These are phyloP conservation scores for Phlebiopsis flavidoalba DNA, from an alignment of 768 basidiomycete species.

Conservation along the genomic window DNA sequence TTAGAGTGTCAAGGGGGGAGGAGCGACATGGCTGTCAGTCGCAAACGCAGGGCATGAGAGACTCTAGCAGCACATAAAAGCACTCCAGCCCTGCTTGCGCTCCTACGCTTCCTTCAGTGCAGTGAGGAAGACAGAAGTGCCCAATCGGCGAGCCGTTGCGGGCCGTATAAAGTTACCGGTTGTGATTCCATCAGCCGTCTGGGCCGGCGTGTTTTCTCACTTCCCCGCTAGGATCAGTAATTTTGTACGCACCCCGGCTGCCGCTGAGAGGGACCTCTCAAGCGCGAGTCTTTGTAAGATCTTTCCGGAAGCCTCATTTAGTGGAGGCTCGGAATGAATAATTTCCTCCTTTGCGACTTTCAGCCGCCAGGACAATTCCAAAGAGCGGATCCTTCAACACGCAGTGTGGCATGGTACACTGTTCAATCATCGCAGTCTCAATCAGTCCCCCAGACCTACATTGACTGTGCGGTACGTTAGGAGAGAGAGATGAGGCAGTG, in stretches of 20 bases:
- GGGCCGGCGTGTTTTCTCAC: too few species aligned
- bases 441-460: too few species aligned
- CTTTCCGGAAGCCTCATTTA: neutral
- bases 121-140: neutral
- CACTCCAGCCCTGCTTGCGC: neutral
- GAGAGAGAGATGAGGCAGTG: too few species aligned
- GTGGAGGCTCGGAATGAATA: neutral
- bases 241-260: neutral
- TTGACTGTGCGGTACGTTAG: too few species aligned
- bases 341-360: too few species aligned
- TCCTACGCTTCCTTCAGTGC: neutral
- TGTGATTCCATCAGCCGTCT: neutral
- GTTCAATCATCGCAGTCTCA: neutral
- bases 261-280: neutral
- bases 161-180: neutral
- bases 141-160: neutral
- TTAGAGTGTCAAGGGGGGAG: neutral
- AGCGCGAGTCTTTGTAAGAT: neutral
- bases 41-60: neutral
- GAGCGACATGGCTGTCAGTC: slow-evolving; percentile 10
- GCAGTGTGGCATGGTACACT: too few species aligned
- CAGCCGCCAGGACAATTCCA: too few species aligned
- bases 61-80: neutral
- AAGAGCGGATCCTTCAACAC: too few species aligned
- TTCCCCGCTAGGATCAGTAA: neutral